A percentile compares a stretch with the other conserved stretches of the same genome.
Conservation (phyloP, 2,329 filamentous ascomycete species). For the Thermothelomyces thermophilus region DNA sequence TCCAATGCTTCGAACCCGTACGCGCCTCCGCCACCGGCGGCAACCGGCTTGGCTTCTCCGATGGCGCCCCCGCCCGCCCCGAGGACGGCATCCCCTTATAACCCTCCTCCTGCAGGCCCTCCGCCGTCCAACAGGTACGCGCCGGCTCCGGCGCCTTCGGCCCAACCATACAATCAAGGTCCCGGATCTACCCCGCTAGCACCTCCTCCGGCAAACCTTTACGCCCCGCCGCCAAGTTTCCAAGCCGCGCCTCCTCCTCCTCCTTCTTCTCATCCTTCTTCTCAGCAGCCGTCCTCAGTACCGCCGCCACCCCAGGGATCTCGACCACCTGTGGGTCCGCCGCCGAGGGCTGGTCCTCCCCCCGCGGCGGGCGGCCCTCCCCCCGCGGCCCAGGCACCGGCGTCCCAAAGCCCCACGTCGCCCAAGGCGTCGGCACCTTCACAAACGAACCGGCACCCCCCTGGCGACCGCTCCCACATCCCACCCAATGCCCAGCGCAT, state of each 20-base stretch:
- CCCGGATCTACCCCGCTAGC: conserved; percentile 28
- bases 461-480: conserved; percentile 87
- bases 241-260: conserved; percentile 28
- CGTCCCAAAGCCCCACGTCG: conserved; percentile 16
- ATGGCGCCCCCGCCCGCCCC: conserved; percentile 52
- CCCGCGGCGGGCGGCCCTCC: conserved; percentile 31
- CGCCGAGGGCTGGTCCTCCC: conserved; percentile 36
- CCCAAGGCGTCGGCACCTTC: conserved; percentile 29
- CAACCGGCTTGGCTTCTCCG: conserved; percentile 27
- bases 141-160: conserved; percentile 56
- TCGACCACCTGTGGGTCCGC: conserved; percentile 35
- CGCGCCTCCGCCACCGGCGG: conserved; percentile 44
- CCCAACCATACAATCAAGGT: conserved; percentile 45
- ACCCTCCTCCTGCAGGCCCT: conserved; percentile 63
- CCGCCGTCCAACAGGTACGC: conserved; percentile 73
- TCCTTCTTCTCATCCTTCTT: no score
- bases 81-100: conserved; percentile 79
- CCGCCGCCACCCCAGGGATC: conserved; percentile 44
- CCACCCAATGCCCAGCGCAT: conserved; percentile 68
- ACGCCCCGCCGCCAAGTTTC: conserved; percentile 38
- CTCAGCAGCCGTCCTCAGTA: conserved; percentile 52
- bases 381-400: conserved; percentile 31
- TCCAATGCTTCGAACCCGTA: conserved; percentile 58
- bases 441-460: conserved; percentile 61
- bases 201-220: conserved; percentile 41